Base-by-base conservation (phyloP, 1,284 basidiomycete genomes). In the Singerocomus inundabilis region DNA sequence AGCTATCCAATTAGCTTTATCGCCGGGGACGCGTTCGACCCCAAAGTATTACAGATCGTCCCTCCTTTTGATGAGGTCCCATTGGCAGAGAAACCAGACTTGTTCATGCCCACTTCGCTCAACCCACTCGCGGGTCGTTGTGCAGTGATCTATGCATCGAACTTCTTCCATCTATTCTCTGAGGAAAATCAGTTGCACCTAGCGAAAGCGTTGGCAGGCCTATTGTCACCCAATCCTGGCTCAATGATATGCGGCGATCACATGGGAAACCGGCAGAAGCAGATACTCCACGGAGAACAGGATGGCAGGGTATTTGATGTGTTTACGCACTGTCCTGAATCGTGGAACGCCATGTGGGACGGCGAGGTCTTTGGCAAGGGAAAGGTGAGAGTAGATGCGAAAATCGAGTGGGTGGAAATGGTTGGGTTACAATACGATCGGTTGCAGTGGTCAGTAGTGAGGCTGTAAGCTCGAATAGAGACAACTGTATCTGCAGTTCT, bases 121-220 rank as follows among this genome's bases (percentile, higher is more conserved):
- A 72, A 63, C 30, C 70, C 67, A 1, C 64, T 72, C 5, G 61
- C 60, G 16, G 64, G 67, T 1, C 64, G 56, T 12, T 59, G 66
- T 40, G 57, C 66, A 1, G 59, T 64, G 5, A 66, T 74, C 41
- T 58, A 70, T 16, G 66, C 62, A 3, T 46, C 63, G 0, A 55
- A 62, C 3, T 61, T 74, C 25, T 73, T 75, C 53, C 73, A 74
- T 48, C 44, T 74, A 0, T 74, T 74, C 48, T 54, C 57, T 1
- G 61, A 74, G 44, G 67, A 62, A 8, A 51, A 65, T 12, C 71
- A 74, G 34, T 39, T 57, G 4, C 45, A 54, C 16, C 49, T 71
- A 32, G 73, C 70, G 2, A 55, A 49, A 24, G 59, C 57, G 4
- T 46, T 73, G 6, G 68, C 62, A 1, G 60, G 67, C 4, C 53